These are phyloP conservation scores for Pugionium cornutum DNA, from an alignment of 345 rosid genomes.

Conservation along the genomic window DNA sequence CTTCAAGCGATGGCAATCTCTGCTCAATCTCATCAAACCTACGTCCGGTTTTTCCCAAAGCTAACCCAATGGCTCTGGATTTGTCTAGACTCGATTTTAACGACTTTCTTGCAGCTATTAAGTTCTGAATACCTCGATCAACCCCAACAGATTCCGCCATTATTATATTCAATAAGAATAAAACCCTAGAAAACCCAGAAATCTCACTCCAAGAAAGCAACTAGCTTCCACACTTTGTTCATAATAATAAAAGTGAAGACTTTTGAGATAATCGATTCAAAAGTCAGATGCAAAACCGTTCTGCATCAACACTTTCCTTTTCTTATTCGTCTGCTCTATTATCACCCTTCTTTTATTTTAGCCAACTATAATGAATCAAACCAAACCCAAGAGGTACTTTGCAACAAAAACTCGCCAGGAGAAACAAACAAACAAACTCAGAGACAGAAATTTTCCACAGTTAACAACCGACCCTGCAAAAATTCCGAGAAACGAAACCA, in stretches of 20 bases:
- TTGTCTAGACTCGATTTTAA: slow-evolving; percentile 77
- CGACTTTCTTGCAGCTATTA: slow-evolving; percentile 68
- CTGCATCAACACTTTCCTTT: too few relatives aligned
- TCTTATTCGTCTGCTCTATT: too few relatives aligned
- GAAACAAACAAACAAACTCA: slow-evolving; percentile 30
- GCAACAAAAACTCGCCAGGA: slow-evolving; percentile 15
- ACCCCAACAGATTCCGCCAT: slow-evolving; percentile 51
- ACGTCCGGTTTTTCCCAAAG: slow-evolving; percentile 67
- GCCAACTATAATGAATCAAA: too few relatives aligned
- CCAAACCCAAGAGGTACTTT: too few relatives aligned
- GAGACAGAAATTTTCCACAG: slow-evolving; percentile 25
- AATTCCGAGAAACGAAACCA: too few relatives aligned
- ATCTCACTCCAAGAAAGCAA: slow-evolving; percentile 18
- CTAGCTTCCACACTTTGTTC: slow-evolving; percentile 4
- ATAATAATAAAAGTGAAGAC: slow-evolving; percentile 19
- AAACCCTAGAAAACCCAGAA: slow-evolving; percentile 35
- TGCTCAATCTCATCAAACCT: slow-evolving; percentile 77
- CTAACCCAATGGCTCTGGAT: slow-evolving; percentile 61
- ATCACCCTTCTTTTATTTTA: too few relatives aligned
- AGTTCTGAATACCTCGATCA: slow-evolving; percentile 44
- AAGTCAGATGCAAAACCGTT: slow-evolving; percentile 30
- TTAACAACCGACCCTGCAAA: too few relatives aligned
- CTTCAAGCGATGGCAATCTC: slow-evolving; percentile 71
- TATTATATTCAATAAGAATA: slow-evolving; percentile 8
- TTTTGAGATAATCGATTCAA: slow-evolving; percentile 17